phyloP scores from a whole-genome alignment of 192 early-diverging fungal species.

The Fimicolochytrium jonesii region DNA sequence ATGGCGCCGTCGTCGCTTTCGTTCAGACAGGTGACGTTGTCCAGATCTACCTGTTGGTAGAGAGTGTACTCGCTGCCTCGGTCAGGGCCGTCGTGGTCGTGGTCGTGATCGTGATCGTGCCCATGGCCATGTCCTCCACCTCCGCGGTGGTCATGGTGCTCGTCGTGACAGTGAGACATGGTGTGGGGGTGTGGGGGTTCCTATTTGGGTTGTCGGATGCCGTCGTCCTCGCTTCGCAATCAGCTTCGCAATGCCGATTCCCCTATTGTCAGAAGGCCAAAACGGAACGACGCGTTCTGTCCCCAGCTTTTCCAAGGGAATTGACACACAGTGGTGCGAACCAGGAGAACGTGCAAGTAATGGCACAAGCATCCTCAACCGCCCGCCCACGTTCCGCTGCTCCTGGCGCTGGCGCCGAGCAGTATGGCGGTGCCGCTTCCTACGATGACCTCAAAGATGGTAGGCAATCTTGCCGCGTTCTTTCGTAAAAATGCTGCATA shows the following conservation, averaged over 20 bases:
- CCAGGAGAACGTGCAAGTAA: too few relatives aligned
- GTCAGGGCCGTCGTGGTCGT: conserved; percentile 55
- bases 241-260: too few relatives aligned
- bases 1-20: conserved; percentile 61
- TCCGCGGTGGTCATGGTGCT: conserved; percentile 44
- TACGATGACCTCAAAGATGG: conserved; percentile 29
- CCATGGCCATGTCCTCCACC: conserved; percentile 52
- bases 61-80: conserved; percentile 49
- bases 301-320: too few relatives aligned
- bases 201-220: neutral
- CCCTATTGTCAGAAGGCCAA: too few relatives aligned
- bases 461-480: neutral
- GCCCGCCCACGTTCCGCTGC: too few relatives aligned
- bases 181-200: neutral
- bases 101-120: conserved; percentile 72
- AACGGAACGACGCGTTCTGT: too few relatives aligned
- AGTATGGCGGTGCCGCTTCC: too few relatives aligned
- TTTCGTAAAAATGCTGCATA: neutral
- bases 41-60: conserved; percentile 73
- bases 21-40: conserved; percentile 78
- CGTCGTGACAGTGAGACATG: conserved; percentile 48
- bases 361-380: too few relatives aligned
- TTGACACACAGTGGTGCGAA: too few relatives aligned
- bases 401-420: too few relatives aligned
- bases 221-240: too few relatives aligned